These are phyloP conservation scores for Posidonia oceanica DNA, from an alignment of 116 monocot genomes.

Conservation along the genomic window DNA sequence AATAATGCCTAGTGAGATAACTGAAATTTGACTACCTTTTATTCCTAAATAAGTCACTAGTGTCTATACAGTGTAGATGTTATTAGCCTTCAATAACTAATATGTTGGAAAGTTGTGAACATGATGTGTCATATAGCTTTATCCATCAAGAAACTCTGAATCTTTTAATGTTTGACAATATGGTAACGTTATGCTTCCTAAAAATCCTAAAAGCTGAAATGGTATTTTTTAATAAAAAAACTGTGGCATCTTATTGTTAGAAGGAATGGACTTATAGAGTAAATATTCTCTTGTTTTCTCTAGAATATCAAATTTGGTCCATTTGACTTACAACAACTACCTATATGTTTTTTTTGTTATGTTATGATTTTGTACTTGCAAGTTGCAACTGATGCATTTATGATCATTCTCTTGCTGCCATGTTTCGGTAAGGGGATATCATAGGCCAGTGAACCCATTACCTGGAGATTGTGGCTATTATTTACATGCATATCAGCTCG, in stretches of 20 bases:
- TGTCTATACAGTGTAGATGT: too few species aligned
- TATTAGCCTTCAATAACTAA: too few species aligned
- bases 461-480: slow-evolving; percentile 93
- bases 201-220: not conserved
- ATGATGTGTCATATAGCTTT: not conserved
- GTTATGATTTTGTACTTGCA: not conserved
- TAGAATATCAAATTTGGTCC: not conserved
- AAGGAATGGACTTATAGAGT: not conserved
- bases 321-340: not conserved
- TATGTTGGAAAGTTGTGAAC: not conserved
- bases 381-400: not conserved
- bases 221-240: too few species aligned
- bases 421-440: slow-evolving; percentile 47
- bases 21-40: too few species aligned
- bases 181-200: not conserved
- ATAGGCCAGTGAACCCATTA: slow-evolving; percentile 54
- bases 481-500: slow-evolving; percentile 70
- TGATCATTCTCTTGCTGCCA: not conserved
- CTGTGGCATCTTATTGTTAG: too few species aligned
- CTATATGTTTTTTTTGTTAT: too few species aligned
- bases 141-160: not conserved
- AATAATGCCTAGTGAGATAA: too few species aligned
- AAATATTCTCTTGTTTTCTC: not conserved
- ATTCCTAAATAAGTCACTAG: too few species aligned
- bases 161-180: not conserved